phyloP scores from a whole-genome alignment of 1,284 basidiomycete genomes.

The Inonotus hispidus region DNA sequence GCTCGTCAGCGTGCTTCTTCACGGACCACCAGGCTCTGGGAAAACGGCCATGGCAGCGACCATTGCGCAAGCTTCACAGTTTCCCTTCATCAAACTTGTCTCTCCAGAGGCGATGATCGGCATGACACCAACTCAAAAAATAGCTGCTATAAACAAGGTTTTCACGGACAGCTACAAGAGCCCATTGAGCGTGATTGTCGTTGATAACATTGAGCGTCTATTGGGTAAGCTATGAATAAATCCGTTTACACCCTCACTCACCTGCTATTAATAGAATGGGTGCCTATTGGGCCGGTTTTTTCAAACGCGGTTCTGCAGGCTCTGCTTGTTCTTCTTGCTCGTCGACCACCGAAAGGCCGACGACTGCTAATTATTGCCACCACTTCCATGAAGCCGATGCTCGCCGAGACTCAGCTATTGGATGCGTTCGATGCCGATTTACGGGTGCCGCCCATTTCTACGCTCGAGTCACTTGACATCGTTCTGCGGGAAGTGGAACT shows the following conservation, averaged over 20 bases:
- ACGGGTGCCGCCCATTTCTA: conserved; percentile 78
- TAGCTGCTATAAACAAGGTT: conserved; percentile 88
- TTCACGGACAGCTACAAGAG: conserved; percentile 98
- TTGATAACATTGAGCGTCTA: conserved; percentile 91
- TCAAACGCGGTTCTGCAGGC: conserved; percentile 93
- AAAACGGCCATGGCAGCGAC: conserved; percentile 96
- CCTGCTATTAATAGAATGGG: conserved; percentile 66
- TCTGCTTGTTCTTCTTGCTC: conserved; percentile 83
- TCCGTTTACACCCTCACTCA: neutral
- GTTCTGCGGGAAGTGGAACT: conserved; percentile 84
- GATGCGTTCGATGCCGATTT: conserved; percentile 90
- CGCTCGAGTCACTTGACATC: conserved; percentile 66
- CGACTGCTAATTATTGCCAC: conserved; percentile 92
- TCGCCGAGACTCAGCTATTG: conserved; percentile 86
- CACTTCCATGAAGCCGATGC: conserved; percentile 81
- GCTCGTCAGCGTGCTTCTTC: conserved; percentile 85
- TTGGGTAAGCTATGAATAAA: conserved; percentile 49
- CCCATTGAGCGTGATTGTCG: conserved; percentile 92
- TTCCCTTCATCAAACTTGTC: conserved; percentile 98
- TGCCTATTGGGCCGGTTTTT: conserved; percentile 96
- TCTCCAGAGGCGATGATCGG: conserved; percentile 98
- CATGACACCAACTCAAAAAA: conserved; percentile 87
- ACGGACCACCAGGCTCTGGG: conserved; percentile 87
- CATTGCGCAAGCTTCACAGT: conserved; percentile 89
- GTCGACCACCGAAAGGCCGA: conserved; percentile 93